Base-by-base conservation (phyloP, 805 yeast species). In the Scheffersomyces ergatensis region DNA sequence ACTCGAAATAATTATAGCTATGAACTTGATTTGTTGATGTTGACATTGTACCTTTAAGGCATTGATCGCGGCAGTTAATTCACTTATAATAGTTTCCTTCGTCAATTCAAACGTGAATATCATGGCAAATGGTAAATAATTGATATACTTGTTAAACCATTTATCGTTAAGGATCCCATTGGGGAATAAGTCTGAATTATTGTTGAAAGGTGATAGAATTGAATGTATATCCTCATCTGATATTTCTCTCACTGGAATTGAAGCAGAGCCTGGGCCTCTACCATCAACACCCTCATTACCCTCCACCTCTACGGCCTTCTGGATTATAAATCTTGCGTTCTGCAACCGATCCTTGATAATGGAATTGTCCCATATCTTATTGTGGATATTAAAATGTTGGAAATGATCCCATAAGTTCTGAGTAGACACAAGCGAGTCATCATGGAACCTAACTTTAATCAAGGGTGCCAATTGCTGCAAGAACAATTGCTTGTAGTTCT, bases 381-480 rank as follows among this genome's bases (percentile, higher is more conserved):
- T 45, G 8, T 45, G 20, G 21, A 61, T 46, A 24, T 54, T 50
- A 38, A 48, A 57, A n/a, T 42, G 42, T 12, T 45, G 24, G 37
- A 57, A 43, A 24, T 38, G 37, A 13, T 38, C 38, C 25, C 34
- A 23, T 13, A 55, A 18, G n/a, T n/a, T 13, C 2, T 21, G 12
- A 17, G 15, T 9, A 13, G 31, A 9, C 12, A 33, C 35, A 8
- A 39, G 23, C 6, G 43, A 33, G 2, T 36, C 42, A 15, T 38
- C 32, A 24, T 46, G 45, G 15, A 47, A 16, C 19, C 45, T 44
- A 15, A 55, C 43, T 16, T 48, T 42, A 4, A 57, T 30, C 23
- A 63, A 56, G 4, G 76, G 76, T 14, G 70, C 69, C 48, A 60
- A 47, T 42, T 63, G 66, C 51, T 59, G 67, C 14, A 63, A 46